Conservation (phyloP, 179 eudicot species). For the Beta macrorhiza region DNA sequence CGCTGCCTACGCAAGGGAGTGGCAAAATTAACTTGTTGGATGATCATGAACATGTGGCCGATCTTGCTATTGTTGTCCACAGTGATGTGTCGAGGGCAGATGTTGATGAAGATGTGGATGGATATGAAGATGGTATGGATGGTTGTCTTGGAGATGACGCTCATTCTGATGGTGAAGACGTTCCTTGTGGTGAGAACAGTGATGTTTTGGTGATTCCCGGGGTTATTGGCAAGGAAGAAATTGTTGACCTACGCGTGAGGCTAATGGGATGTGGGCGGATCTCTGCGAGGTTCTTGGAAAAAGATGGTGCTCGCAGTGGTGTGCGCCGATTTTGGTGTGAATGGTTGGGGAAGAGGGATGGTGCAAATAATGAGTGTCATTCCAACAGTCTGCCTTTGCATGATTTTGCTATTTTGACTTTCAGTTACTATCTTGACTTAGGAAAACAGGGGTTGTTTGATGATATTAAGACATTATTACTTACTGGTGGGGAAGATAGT, state of each 20-base stretch:
- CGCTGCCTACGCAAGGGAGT: conserved; percentile 13
- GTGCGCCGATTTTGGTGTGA: conserved; percentile 78
- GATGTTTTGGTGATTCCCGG: conserved; percentile 60
- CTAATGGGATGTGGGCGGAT: conserved; percentile 64
- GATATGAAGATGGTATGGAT: conserved; percentile 10
- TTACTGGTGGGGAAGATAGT: conserved; percentile 43
- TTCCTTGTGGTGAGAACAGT: neutral
- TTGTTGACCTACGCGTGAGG: conserved; percentile 55
- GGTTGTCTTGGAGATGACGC: conserved; percentile 28
- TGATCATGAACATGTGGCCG: conserved; percentile 22
- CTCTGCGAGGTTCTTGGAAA: conserved; percentile 50
- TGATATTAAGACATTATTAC: conserved; percentile 44
- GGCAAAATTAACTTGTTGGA: conserved; percentile 28
- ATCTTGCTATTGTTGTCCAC: conserved; percentile 57
- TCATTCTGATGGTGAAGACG: conserved; percentile 18
- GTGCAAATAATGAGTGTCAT: conserved; percentile 22
- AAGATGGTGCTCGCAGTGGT: conserved; percentile 36
- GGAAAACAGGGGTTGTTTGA: conserved; percentile 64
- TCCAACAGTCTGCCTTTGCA: conserved; percentile 31
- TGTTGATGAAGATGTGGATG: conserved; percentile 17
- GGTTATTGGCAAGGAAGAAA: conserved; percentile 50
- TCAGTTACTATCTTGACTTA: conserved; percentile 58
- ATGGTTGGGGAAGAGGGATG: conserved; percentile 59
- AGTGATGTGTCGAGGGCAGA: conserved; percentile 7
- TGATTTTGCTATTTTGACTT: conserved; percentile 78